Percentiles rank a stretch among this genome's conserved stretches.
Evolutionary conservation across 208 protist species (phyloP).

Genomic region (Leishmania martiniquensis): DNA sequence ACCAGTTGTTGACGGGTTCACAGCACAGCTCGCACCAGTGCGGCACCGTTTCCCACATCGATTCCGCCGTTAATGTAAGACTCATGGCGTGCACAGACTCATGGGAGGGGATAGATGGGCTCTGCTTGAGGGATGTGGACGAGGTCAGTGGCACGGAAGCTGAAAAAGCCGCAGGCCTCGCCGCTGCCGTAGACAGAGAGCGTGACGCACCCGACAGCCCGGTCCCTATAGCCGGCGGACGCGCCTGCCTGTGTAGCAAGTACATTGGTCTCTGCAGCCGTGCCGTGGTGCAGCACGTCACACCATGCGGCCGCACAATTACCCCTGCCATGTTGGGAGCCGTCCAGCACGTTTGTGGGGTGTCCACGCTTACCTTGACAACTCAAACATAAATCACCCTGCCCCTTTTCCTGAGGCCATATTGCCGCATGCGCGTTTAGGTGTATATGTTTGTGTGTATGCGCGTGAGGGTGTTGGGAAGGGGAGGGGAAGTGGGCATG

Average conservation of each 20-base stretch:
- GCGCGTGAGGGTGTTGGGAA: no score
- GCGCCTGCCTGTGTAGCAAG: not conserved
- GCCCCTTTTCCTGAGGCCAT: not conserved
- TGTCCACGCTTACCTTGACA: not conserved
- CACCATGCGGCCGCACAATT: not conserved
- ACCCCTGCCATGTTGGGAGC: not conserved
- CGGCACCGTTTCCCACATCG: conserved; percentile 31
- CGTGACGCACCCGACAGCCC: not conserved
- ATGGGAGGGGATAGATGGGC: not conserved
- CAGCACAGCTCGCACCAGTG: conserved; percentile 72
- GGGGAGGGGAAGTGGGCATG: not conserved
- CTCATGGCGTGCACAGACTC: not conserved
- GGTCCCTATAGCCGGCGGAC: not conserved
- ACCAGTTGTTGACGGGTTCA: conserved; percentile 76
- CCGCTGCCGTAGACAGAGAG: not conserved
- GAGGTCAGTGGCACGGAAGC: not conserved
- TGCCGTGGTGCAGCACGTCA: not conserved
- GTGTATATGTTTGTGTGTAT: not conserved
- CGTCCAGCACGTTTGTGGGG: not conserved
- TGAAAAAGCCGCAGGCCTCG: not conserved
- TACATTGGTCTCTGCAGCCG: not conserved
- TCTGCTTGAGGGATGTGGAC: not conserved
- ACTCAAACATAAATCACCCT: not conserved
- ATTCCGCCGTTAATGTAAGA: conserved; percentile 2
- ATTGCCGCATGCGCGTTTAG: not conserved